A percentile compares a stretch with the other conserved stretches of the same genome.
phyloP scores from a whole-genome alignment of 768 basidiomycete genomes.

The Suillus spraguei region DNA sequence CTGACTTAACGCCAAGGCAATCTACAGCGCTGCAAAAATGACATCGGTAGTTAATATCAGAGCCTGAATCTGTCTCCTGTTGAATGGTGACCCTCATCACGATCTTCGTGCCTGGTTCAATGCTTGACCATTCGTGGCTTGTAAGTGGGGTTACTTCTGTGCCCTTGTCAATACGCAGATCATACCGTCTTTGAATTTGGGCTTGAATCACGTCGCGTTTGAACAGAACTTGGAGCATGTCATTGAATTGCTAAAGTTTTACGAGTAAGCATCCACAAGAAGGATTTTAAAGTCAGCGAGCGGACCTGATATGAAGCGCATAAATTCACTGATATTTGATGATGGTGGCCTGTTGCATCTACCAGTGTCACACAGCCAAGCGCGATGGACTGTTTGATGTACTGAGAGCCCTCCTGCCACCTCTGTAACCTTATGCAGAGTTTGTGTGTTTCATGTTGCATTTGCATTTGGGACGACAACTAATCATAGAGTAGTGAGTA shows the following conservation, averaged over 20 bases:
- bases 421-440: background rate
- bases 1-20: background rate
- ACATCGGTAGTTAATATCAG: constrained; percentile 19
- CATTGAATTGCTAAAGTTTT: constrained; percentile 24
- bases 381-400: background rate
- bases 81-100: constrained; percentile 29
- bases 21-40: constrained; percentile 17
- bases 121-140: constrained; percentile 23
- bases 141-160: constrained; percentile 26
- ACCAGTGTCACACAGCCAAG: background rate
- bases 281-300: background rate
- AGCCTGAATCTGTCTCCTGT: constrained; percentile 9
- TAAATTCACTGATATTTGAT: constrained; percentile 26
- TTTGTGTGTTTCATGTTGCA: background rate
- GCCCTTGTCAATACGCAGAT: constrained; percentile 28
- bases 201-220: constrained; percentile 21
- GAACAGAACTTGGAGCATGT: constrained; percentile 22
- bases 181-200: constrained; percentile 18
- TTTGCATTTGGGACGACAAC: background rate
- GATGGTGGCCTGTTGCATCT: constrained; percentile 14
- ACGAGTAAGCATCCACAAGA: background rate
- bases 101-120: constrained; percentile 27
- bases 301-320: constrained; percentile 28
- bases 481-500: background rate
- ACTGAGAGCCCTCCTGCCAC: background rate